Evolutionary conservation across 140 eudicot species (phyloP), one percentile per base, ranked within the genome.

Genomic region (Bidens hawaiensis): DNA sequence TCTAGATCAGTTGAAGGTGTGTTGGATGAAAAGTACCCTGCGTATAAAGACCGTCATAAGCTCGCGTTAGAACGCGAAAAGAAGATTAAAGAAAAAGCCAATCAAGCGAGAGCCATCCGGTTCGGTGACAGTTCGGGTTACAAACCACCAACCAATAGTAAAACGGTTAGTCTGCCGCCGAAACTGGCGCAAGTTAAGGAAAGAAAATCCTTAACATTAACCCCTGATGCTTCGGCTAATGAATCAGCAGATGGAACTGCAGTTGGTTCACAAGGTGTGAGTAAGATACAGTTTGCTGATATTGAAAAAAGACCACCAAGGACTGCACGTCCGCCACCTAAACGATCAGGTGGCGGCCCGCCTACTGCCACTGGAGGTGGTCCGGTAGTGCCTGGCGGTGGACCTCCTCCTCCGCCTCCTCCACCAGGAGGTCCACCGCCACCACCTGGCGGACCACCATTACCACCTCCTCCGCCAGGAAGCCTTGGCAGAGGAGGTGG

Each of bases 401-500:
- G 71, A 19, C 88, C 95, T 38, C 96, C 94, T 17, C 88, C 85
- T 4, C 97, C 96, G 13, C 96, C 96, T 52, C 90, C 94, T 19
- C 95, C 89, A 27, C 94, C 90, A 17, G 97, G 91, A 62, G 90
- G 79, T 16, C 95, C 89, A 19, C 86, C 85, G 10, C 98, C 93
- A 4, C 95, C 85, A 41, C 90, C 89, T 40, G 90, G 96, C 17
- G 99, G 90, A 4, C 95, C 99, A 38, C 99, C 96, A 25, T 89
- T 85, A 18, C 99, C 99, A 40, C 99, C 99, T 53, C 99, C 99
- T 40, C 99, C 86, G 16, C 97, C 94, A 2, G 99, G 99, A 52
- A 72, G 89, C 72, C 80, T 82, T 12, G 55, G 75, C 2, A 85
- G 69, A 83, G 87, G 82, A 34, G 75, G 72, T 23, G 99, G 83